Evolutionary conservation across 495 filamentous ascomycete genomes (phyloP), one percentile per base, ranked within the genome.

Genomic region (Penicillium silybi): DNA sequence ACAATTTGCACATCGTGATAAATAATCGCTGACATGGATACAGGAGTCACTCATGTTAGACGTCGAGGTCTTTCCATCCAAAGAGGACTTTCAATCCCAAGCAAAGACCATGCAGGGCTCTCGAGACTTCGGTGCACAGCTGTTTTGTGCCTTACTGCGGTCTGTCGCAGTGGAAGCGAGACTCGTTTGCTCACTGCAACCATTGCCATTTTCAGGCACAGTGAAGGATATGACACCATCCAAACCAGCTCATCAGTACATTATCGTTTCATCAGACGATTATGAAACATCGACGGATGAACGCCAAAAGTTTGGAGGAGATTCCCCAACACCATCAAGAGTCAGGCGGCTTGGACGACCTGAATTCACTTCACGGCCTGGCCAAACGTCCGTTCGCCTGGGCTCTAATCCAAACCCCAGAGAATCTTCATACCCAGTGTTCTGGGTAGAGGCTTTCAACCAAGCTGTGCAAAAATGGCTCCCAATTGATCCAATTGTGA

Each of bases 401-500:
- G 63, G 41, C 25, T 57, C 70, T 18, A 57, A 22, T 4, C 54
- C 63, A 17, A 32, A 40, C 4, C 49, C 54, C 5, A 61, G 64
- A 18, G 65, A 72, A 6, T 92, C 89, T 3, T 65, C 78, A 2
- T 88, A 83, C 54, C 95, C 93, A 0, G 72, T 97, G 5, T 97
- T 88, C 64, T 98, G 93, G 93, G 85, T 96, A 2, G 93, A 98
- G 69, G 85, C 88, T 2, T 89, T 95, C 59, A 88, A 96, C 59
- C 73, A 82, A 49, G 87, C 85, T 13, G 75, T 86, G 26, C 87
- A 96, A 63, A 95, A 90, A 76, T 97, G 92, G 92, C 79, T 95
- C 44, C 80, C 90, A 1, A 80, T 93, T 20, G 95, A 98, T 61
- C 87, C 92, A 0, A 62, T 97, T 3, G 88, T 91, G 26, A 96